Conservation (phyloP, 331 rosid species). For the Pyrus hybrid region DNA sequence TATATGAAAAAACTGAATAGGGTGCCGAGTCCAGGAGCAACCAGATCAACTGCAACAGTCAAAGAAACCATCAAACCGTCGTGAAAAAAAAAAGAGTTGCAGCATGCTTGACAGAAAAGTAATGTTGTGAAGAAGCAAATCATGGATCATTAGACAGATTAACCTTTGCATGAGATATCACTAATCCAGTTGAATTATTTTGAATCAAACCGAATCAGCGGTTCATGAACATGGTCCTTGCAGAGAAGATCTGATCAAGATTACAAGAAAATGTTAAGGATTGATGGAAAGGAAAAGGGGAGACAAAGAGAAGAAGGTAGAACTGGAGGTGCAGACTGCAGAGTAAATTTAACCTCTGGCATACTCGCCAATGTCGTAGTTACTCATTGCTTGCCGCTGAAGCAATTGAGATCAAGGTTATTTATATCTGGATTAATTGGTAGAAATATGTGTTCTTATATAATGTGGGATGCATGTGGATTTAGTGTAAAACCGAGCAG, state of each 20-base stretch:
- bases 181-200: constrained; percentile 43
- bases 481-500: not conserved
- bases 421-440: too few relatives aligned
- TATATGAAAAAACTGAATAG: constrained; percentile 12
- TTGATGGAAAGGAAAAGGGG: not conserved
- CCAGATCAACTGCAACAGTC: constrained; percentile 33
- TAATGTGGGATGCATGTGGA: constrained; percentile 5
- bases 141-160: not conserved
- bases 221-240: constrained; percentile 36
- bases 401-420: too few relatives aligned
- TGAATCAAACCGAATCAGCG: constrained; percentile 35
- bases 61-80: not conserved
- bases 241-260: constrained; percentile 50
- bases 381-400: constrained; percentile 27
- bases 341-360: constrained; percentile 45
- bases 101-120: not conserved
- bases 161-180: constrained; percentile 53
- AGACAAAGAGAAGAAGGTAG: not conserved
- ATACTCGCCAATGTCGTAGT: constrained; percentile 47
- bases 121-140: not conserved
- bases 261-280: constrained; percentile 16
- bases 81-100: not conserved
- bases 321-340: not conserved
- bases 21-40: constrained; percentile 52
- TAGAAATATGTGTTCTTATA: too few relatives aligned